Evolutionary conservation across 2,329 filamentous ascomycete species (phyloP).

Genomic region (Penicillium sp.): DNA sequence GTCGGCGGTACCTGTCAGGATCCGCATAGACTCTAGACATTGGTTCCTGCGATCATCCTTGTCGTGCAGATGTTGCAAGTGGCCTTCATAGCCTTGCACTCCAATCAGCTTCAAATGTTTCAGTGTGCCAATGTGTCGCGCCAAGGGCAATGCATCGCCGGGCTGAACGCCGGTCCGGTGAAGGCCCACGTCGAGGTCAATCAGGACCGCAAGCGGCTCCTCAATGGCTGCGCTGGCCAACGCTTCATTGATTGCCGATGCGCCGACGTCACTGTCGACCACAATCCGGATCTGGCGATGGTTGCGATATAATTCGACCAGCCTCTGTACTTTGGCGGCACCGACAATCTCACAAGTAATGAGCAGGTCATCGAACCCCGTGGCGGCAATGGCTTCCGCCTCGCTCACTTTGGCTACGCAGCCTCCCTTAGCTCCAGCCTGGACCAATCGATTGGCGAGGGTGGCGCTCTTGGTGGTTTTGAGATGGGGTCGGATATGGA

Average conservation of each 20-base stretch:
- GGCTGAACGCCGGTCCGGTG: constrained; percentile 51
- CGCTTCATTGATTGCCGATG: constrained; percentile 47
- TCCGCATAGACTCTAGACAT: constrained; percentile 49
- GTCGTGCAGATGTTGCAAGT: constrained; percentile 53
- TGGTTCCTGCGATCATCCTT: constrained; percentile 41
- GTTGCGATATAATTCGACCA: constrained; percentile 47
- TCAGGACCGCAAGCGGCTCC: constrained; percentile 42
- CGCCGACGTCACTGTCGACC: constrained; percentile 49
- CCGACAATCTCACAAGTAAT: constrained; percentile 55
- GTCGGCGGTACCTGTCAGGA: constrained; percentile 45
- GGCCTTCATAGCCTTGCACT: constrained; percentile 55
- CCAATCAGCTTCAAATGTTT: constrained; percentile 48
- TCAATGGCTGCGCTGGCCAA: constrained; percentile 37
- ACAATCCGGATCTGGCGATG: constrained; percentile 46
- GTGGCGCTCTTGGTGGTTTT: constrained; percentile 54
- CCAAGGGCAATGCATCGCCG: constrained; percentile 43
- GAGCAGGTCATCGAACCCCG: constrained; percentile 50
- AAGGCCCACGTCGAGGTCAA: constrained; percentile 53
- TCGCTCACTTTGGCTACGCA: constrained; percentile 55
- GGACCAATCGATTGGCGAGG: constrained; percentile 46
- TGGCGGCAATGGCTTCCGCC: constrained; percentile 44
- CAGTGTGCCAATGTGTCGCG: constrained; percentile 38
- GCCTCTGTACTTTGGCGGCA: constrained; percentile 44
- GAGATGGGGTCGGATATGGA: constrained; percentile 51
- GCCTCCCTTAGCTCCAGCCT: constrained; percentile 50